These are phyloP conservation scores for Trichoderma koningiopsis DNA, from an alignment of 2,329 filamentous ascomycete species.

Conservation along the genomic window DNA sequence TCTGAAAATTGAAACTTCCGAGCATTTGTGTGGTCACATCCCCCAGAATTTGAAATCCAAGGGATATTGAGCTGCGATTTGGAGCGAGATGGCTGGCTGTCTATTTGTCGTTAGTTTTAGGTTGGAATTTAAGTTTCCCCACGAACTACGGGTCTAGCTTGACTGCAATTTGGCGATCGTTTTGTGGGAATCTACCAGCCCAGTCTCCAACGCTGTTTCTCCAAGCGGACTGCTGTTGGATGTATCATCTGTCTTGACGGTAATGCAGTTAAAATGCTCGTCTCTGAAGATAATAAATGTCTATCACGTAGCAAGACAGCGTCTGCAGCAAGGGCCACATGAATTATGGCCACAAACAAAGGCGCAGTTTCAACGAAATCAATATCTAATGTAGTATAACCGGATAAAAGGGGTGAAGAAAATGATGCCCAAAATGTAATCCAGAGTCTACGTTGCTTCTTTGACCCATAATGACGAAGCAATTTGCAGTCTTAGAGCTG, in stretches of 20 bases:
- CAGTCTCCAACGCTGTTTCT: too few species aligned
- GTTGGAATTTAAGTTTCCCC: not conserved
- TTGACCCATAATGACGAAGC: not conserved
- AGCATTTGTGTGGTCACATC: not conserved
- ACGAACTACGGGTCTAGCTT: too few species aligned
- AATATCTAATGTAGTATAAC: not conserved
- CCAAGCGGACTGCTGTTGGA: not conserved
- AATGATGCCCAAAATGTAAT: not conserved
- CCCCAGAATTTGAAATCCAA: not conserved
- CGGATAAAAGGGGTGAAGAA: constrained; percentile 5
- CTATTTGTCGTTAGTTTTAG: not conserved
- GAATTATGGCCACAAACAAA: not conserved
- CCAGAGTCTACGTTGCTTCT: not conserved
- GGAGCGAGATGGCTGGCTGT: not conserved
- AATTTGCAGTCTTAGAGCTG: not conserved
- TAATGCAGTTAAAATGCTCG: not conserved
- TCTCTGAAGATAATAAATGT: not conserved
- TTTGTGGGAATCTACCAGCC: not conserved
- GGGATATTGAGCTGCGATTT: not conserved
- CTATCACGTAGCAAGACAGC: too few species aligned
- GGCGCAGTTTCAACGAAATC: not conserved
- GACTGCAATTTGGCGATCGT: not conserved
- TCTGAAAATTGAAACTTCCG: too few species aligned
- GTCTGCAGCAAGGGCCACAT: not conserved
- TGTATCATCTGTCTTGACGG: not conserved